These are phyloP conservation scores for Trichoderma brevicompactum DNA, from an alignment of 2,329 filamentous ascomycete species.

Conservation along the genomic window DNA sequence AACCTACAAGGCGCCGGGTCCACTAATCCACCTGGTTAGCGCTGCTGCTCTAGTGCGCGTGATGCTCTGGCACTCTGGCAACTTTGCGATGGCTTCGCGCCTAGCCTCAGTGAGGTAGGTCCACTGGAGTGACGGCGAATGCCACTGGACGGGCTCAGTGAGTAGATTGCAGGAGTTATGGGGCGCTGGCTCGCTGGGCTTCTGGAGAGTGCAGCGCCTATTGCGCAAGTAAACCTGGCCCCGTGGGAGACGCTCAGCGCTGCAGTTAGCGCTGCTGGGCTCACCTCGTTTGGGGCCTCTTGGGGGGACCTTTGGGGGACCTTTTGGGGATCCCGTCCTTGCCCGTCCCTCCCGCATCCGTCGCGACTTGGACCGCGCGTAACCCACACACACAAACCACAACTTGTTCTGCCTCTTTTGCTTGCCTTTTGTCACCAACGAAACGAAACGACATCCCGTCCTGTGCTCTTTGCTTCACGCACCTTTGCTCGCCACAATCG, in stretches of 20 bases:
- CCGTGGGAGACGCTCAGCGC: constrained; percentile 1
- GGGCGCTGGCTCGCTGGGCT: background rate
- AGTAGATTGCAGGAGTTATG: constrained; percentile 2
- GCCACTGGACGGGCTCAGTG: constrained; percentile 12
- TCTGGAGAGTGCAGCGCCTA: constrained; percentile 3
- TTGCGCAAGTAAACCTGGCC: background rate
- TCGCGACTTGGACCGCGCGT: constrained; percentile 42
- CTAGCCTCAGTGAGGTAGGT: constrained; percentile 26
- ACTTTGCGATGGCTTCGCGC: constrained; percentile 15
- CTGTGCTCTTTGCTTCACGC: background rate
- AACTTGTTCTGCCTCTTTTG: background rate
- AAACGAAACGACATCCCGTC: background rate
- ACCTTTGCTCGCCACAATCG: no score
- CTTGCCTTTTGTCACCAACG: background rate
- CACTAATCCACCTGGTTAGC: constrained; percentile 23
- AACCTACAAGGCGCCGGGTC: constrained; percentile 22
- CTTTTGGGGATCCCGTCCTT: constrained; percentile 25
- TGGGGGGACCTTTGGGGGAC: constrained; percentile 5
- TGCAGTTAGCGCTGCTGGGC: background rate
- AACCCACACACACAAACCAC: constrained; percentile 34
- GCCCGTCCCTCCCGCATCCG: constrained; percentile 34
- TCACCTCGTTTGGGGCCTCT: background rate
- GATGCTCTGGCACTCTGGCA: constrained; percentile 25
- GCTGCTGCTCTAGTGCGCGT: constrained; percentile 25
- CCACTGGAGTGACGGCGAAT: constrained; percentile 17